phyloP scores from a whole-genome alignment of 2,329 filamentous ascomycete species.

The Apiospora malaysiana region DNA sequence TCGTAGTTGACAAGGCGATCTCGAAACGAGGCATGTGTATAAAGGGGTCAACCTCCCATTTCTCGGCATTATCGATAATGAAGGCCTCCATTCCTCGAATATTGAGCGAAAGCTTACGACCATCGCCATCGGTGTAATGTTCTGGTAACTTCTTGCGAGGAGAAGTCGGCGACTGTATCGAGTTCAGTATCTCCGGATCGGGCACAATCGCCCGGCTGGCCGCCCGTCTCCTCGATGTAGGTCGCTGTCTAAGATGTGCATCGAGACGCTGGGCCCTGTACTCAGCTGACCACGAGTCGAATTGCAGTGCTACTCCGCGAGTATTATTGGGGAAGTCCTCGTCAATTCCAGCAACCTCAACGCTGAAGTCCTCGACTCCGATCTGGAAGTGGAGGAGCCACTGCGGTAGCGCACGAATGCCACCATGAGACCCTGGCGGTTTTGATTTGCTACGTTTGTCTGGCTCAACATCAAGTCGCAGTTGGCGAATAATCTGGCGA shows the following conservation, averaged over 20 bases:
- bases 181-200: constrained; percentile 67
- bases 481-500: constrained; percentile 86
- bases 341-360: constrained; percentile 91
- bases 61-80: constrained; percentile 85
- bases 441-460: constrained; percentile 60
- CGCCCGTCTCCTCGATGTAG: constrained; percentile 69
- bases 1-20: constrained; percentile 81
- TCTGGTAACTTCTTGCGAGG: constrained; percentile 57
- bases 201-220: constrained; percentile 74
- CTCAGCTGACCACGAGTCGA: constrained; percentile 87
- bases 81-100: constrained; percentile 86
- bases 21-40: constrained; percentile 87
- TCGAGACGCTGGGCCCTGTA: constrained; percentile 85
- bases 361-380: constrained; percentile 85
- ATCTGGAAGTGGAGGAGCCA: constrained; percentile 88
- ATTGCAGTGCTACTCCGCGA: constrained; percentile 81
- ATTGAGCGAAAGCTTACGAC: constrained; percentile 80
- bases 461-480: constrained; percentile 73
- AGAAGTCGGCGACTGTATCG: constrained; percentile 55
- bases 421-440: constrained; percentile 63
- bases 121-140: constrained; percentile 68
- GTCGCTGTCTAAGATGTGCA: constrained; percentile 57
- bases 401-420: constrained; percentile 77
- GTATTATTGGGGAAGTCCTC: constrained; percentile 80
- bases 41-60: constrained; percentile 85